phyloP scores from a whole-genome alignment of 805 yeast species.

The Candida anglica region DNA sequence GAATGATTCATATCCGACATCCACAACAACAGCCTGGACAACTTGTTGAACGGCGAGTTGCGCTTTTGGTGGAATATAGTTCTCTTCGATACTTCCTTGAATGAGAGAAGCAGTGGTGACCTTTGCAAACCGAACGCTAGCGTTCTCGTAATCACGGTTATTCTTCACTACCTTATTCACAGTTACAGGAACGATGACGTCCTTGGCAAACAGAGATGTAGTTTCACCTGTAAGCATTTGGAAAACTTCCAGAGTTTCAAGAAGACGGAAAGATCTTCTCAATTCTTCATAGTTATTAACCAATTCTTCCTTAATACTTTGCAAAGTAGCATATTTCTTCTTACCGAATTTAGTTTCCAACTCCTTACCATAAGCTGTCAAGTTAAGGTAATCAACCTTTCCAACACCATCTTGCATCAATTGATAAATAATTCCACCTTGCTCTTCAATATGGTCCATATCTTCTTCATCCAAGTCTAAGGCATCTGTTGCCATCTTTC shows the following conservation, averaged over 20 bases:
- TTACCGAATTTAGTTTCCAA: conserved; percentile 69
- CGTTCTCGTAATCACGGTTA: conserved; percentile 48
- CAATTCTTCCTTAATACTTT: conserved; percentile 81
- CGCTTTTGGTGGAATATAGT: conserved; percentile 40
- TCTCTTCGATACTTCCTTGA: conserved; percentile 44
- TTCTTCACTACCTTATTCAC: conserved; percentile 67
- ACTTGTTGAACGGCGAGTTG: conserved; percentile 66
- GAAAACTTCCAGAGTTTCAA: conserved; percentile 73
- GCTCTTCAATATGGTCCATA: conserved; percentile 70
- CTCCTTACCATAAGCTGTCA: conserved; percentile 91
- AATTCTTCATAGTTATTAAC: conserved; percentile 85
- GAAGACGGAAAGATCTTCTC: conserved; percentile 63
- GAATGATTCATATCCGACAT: conserved; percentile 70
- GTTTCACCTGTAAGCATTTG: conserved; percentile 88
- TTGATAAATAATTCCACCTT: conserved; percentile 77
- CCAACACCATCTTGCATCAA: conserved; percentile 66
- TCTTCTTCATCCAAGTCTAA: conserved; percentile 95
- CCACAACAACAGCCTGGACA: conserved; percentile 73
- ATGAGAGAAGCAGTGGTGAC: conserved; percentile 39
- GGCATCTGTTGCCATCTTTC: conserved; percentile 98
- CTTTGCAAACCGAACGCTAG: conserved; percentile 35
- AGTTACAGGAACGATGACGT: conserved; percentile 71
- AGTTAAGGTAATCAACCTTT: conserved; percentile 78
- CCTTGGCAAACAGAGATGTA: conserved; percentile 59
- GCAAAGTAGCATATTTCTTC: conserved; percentile 73